Evolutionary conservation across 257 asterid species (phyloP).

Genomic region (Lycium ferocissimum): DNA sequence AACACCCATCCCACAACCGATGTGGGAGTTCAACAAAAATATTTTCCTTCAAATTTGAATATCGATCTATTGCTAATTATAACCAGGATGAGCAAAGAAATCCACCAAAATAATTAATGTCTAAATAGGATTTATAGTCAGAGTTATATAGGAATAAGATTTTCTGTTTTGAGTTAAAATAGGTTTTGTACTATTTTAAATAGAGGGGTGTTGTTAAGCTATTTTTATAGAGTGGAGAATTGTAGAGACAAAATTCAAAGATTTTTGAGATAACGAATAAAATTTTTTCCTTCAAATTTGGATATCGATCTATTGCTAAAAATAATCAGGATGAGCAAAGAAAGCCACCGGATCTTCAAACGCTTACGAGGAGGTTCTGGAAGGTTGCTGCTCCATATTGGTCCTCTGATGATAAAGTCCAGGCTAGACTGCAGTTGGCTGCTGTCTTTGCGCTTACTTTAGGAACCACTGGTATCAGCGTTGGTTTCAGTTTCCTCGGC

Average conservation of each 20-base stretch:
- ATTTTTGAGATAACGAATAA: too few relatives aligned
- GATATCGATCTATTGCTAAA: background rate
- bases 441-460: conserved; percentile 89
- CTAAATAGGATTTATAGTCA: too few relatives aligned
- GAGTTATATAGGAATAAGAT: too few relatives aligned
- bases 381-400: conserved; percentile 92
- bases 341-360: conserved; percentile 56
- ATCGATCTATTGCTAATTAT: background rate
- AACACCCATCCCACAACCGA: too few relatives aligned
- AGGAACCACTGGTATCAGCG: conserved; percentile 93
- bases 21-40: too few relatives aligned
- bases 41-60: too few relatives aligned
- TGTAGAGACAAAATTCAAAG: too few relatives aligned
- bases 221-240: too few relatives aligned
- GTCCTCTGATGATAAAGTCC: conserved; percentile 79
- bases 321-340: conserved; percentile 45
- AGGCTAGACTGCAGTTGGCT: conserved; percentile 74
- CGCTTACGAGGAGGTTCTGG: conserved; percentile 72
- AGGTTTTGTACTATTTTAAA: too few relatives aligned
- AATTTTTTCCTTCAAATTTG: too few relatives aligned
- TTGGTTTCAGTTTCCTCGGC: conserved; percentile 87
- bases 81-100: conserved; percentile 48
- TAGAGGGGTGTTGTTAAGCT: too few relatives aligned
- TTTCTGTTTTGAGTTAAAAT: too few relatives aligned
- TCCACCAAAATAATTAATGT: conserved; percentile 31